Conservation (phyloP, 1,284 basidiomycete species). For the Tilletia walkeri region DNA sequence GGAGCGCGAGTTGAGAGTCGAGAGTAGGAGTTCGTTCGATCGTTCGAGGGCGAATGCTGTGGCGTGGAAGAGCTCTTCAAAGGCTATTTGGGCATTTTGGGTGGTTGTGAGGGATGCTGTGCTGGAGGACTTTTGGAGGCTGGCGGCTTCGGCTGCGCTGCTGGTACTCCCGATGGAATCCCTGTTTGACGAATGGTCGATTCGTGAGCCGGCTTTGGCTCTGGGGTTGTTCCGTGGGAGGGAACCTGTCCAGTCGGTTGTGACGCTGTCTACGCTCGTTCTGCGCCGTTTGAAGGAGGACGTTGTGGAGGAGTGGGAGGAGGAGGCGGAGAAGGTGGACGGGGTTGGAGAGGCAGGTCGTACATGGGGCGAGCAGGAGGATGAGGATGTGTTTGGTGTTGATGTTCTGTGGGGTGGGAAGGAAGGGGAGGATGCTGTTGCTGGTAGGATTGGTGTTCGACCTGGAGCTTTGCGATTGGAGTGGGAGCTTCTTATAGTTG, state of each 20-base stretch:
- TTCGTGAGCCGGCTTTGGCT: background rate
- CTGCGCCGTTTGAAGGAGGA: conserved; percentile 3
- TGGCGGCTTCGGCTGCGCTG: background rate
- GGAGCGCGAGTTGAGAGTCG: conserved; percentile 3
- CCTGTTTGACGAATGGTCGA: background rate
- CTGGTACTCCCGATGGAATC: background rate
- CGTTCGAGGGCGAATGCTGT: conserved; percentile 8
- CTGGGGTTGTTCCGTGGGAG: background rate
- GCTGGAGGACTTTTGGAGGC: background rate
- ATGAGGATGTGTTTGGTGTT: background rate
- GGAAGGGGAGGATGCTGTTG: background rate
- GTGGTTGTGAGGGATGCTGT: no score
- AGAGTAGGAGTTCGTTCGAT: conserved; percentile 13
- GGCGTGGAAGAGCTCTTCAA: conserved; percentile 9
- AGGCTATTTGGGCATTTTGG: background rate
- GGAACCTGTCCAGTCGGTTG: conserved; percentile 5
- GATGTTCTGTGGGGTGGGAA: background rate
- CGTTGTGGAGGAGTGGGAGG: background rate
- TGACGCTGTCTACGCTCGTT: conserved; percentile 6
- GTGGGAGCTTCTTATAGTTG: conserved; percentile 7
- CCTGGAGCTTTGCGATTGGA: background rate
- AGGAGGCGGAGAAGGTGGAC: background rate
- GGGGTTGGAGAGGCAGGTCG: background rate
- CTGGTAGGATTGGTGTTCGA: background rate
- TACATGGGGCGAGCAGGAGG: background rate